Percentiles rank a stretch among this genome's conserved stretches.
These are phyloP conservation scores for Obba rivulosa DNA, from an alignment of 768 basidiomycete genomes.

Conservation along the genomic window DNA sequence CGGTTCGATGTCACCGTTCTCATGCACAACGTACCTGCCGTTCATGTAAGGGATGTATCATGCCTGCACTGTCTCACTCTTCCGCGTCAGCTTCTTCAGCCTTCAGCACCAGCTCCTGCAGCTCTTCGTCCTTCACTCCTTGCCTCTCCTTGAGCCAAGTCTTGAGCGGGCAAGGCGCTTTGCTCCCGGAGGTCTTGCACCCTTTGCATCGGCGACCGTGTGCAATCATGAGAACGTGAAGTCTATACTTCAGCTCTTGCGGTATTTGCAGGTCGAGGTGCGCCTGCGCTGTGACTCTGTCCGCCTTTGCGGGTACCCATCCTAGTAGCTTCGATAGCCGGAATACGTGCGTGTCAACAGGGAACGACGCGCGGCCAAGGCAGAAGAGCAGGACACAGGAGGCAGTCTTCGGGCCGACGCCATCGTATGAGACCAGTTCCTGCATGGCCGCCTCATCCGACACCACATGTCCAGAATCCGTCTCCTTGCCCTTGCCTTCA, in stretches of 20 bases:
- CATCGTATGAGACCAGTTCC: conserved; percentile 49
- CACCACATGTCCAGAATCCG: conserved; percentile 17
- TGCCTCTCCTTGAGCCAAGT: conserved; percentile 27
- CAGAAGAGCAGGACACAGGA: conserved; percentile 60
- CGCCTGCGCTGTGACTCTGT: conserved; percentile 49
- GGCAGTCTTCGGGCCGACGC: conserved; percentile 61
- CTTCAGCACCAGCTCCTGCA: conserved; percentile 12
- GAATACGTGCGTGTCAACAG: conserved; percentile 62
- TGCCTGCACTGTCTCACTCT: not conserved
- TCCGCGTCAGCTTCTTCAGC: conserved; percentile 3
- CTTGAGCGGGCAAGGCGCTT: conserved; percentile 30
- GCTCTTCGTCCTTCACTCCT: conserved; percentile 12
- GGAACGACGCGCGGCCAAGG: conserved; percentile 53
- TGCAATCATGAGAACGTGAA: conserved; percentile 55
- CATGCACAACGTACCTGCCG: too few relatives aligned
- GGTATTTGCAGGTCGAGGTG: conserved; percentile 51
- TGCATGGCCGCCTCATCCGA: conserved; percentile 49
- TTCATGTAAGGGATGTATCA: not conserved
- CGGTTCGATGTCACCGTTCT: too few relatives aligned
- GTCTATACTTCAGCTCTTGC: conserved; percentile 46
- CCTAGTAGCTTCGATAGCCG: conserved; percentile 45
- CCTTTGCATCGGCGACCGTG: conserved; percentile 53
- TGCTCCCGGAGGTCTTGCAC: conserved; percentile 34
- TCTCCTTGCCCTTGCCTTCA: conserved; percentile 7
- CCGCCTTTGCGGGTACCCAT: conserved; percentile 43